Conservation (phyloP, 2,329 filamentous ascomycete species). For the Botrytis elliptica region DNA sequence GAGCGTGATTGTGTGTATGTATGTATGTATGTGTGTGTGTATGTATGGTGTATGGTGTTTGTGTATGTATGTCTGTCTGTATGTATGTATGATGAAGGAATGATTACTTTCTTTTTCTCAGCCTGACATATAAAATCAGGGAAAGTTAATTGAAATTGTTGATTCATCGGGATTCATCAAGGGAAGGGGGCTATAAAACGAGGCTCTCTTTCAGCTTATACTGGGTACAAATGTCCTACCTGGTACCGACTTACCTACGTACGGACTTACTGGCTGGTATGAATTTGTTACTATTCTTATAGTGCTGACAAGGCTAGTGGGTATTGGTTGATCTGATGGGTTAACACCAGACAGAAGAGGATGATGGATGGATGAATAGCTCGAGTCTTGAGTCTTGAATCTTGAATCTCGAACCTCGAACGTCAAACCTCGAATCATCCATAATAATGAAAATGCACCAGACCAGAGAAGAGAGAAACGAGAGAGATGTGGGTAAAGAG, state of each 20-base stretch:
- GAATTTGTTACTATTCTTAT: conserved; percentile 1
- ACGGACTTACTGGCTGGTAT: neutral
- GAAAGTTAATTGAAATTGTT: neutral
- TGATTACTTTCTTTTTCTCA: neutral
- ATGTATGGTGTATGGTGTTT: neutral
- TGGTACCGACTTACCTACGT: neutral
- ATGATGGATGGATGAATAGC: neutral
- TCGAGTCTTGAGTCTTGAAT: no score
- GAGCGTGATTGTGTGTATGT: no score
- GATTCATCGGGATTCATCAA: neutral
- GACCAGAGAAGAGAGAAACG: neutral
- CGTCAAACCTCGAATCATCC: neutral
- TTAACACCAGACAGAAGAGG: neutral
- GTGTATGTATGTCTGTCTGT: no score
- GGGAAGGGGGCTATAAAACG: neutral
- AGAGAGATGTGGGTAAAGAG: neutral
- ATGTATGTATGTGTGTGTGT: neutral
- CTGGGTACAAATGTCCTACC: neutral
- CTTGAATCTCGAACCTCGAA: neutral
- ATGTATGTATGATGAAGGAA: neutral
- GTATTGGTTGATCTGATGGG: neutral
- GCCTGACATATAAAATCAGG: neutral
- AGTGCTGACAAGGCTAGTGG: conserved; percentile 18
- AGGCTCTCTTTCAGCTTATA: neutral
- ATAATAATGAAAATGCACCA: neutral